phyloP scores from a whole-genome alignment of 2,329 filamentous ascomycete species.

The Claviceps capensis region DNA sequence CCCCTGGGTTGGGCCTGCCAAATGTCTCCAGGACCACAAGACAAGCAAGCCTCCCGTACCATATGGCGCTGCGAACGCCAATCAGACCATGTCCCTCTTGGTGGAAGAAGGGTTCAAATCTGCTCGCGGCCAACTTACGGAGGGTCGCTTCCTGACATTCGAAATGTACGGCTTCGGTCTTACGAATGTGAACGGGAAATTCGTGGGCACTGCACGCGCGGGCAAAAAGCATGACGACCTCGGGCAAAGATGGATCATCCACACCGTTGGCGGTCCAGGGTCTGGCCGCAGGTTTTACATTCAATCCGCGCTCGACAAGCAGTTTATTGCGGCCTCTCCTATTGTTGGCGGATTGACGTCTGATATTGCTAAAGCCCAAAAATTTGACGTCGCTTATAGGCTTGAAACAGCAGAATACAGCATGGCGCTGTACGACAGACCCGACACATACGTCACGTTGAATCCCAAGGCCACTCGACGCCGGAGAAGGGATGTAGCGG shows the following conservation, averaged over 20 bases:
- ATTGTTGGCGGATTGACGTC: conserved; percentile 6
- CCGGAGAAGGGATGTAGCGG: neutral
- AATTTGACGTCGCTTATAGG: conserved; percentile 5
- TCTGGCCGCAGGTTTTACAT: conserved; percentile 12
- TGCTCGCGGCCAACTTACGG: conserved; percentile 35
- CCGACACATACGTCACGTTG: neutral
- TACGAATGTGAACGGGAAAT: conserved; percentile 15
- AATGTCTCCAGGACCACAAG: conserved; percentile 7
- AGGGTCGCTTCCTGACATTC: conserved; percentile 39
- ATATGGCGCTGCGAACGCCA: conserved; percentile 30
- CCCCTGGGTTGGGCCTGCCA: conserved; percentile 9
- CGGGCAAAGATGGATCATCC: conserved; percentile 34
- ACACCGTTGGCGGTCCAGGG: conserved; percentile 19
- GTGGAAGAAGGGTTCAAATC: conserved; percentile 38
- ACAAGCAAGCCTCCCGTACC: conserved; percentile 6
- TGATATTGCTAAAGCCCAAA: conserved; percentile 5
- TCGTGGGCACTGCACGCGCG: conserved; percentile 6
- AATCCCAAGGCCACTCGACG: neutral
- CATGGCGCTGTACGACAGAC: neutral
- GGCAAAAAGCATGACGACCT: conserved; percentile 21
- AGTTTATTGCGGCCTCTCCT: conserved; percentile 28
- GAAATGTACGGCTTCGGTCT: conserved; percentile 29
- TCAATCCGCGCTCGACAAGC: conserved; percentile 14
- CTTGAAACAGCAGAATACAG: conserved; percentile 2
- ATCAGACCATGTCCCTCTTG: conserved; percentile 75